Evolutionary conservation across 371 early-diverging fungal genomes (phyloP), one percentile per base, ranked within the genome.

Genomic region (Circinella minor): DNA sequence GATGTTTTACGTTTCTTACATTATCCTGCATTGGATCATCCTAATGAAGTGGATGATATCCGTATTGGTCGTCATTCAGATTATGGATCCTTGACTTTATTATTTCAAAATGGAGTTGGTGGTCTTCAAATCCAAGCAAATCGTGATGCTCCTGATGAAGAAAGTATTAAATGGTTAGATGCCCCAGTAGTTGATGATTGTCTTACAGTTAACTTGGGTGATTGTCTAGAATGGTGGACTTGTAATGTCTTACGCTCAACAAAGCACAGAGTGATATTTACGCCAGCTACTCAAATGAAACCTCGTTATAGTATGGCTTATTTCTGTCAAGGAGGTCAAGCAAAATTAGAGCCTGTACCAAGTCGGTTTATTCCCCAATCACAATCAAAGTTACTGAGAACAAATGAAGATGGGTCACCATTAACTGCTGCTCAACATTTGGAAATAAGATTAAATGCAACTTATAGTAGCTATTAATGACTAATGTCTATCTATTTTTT

Each of bases 221-320:
- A 91, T 68, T 81, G 88, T 39, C 65, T 92, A 20, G 86, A 87
- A 66, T 86, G 82, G 69, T 91, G 92, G 92, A 88, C 90, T 8
- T 81, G 80, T 43, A 86, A 85, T 5, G 65, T 86, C 17, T 68
- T 91, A 18, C 82, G 77, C 74, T 89, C 89, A 1, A 89, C 88
- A 20, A 81, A 77, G 69, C 90, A 90, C 65, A 86, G 92, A 0
- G 90, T 91, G n/a, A 77, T 88, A 55, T 84, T 80, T 71, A 76
- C 77, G 36, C 80, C 77, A 4, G 81, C 78, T 55, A 83, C 78
- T 38, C 70, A 73, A 38, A 57, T 77, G 55, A 75, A 72, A 39
- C 77, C 81, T 36, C 78, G 91, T 13, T 88, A 87, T 64, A 85
- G 86, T 46, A 86, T 90, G 66, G 91, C 89, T 0, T 91, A 83